Conservation (phyloP, 2,329 filamentous ascomycete species). For the Cladosporium sphaerospermum region DNA sequence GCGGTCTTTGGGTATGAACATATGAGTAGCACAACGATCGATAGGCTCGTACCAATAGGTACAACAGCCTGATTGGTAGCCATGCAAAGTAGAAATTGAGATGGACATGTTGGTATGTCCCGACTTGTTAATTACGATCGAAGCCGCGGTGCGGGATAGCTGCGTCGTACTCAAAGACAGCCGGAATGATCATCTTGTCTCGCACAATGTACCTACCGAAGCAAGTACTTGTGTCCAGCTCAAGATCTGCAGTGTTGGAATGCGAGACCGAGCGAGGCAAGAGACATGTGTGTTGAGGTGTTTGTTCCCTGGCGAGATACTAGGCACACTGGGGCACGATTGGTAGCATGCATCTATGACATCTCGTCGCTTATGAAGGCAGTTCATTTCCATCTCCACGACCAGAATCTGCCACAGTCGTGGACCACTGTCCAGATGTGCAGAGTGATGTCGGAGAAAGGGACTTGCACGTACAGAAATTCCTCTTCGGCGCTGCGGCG, state of each 20-base stretch:
- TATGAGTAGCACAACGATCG: no score
- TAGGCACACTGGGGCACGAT: no score
- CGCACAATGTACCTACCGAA: neutral
- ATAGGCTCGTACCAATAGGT: no score
- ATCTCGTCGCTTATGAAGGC: no score
- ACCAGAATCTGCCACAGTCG: neutral
- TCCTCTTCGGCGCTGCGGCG: neutral
- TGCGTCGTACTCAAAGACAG: slow-evolving; percentile 15
- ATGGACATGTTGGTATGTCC: neutral
- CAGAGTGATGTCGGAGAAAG: no score
- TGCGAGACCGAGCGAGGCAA: slow-evolving; percentile 14
- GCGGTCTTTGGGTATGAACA: no score
- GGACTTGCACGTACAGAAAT: no score
- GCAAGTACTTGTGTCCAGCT: slow-evolving; percentile 9
- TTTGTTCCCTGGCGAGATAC: no score
- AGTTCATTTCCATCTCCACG: no score
- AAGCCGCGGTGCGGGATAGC: slow-evolving; percentile 10
- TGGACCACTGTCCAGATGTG: no score
- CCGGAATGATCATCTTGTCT: slow-evolving; percentile 12
- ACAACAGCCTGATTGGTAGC: no score
- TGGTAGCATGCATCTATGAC: no score
- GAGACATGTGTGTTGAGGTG: slow-evolving; percentile 2
- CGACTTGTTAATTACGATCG: slow-evolving; percentile 14
- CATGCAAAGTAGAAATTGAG: neutral
- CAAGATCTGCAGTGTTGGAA: slow-evolving; percentile 10